These are phyloP conservation scores for Saccharomycopsis guyanensis DNA, from an alignment of 805 yeast species.

Conservation along the genomic window DNA sequence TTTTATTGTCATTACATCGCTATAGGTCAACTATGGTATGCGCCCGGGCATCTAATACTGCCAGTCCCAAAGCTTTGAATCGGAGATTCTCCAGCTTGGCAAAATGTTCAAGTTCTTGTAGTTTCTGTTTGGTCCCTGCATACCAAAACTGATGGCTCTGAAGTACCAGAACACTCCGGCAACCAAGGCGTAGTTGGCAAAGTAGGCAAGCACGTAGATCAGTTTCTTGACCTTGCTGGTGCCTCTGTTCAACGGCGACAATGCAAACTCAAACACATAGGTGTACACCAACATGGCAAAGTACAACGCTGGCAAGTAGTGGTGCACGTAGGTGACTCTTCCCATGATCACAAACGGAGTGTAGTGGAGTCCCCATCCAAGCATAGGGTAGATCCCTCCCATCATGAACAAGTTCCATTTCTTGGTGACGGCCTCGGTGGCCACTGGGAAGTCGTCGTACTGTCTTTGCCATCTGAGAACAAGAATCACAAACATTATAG, in stretches of 20 bases:
- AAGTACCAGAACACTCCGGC: constrained; percentile 52
- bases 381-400: constrained; percentile 72
- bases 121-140: constrained; percentile 40
- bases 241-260: constrained; percentile 28
- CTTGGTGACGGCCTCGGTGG: constrained; percentile 25
- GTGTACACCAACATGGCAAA: constrained; percentile 57
- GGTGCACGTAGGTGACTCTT: constrained; percentile 81
- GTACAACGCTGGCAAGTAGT: constrained; percentile 76
- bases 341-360: constrained; percentile 75
- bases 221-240: constrained; percentile 22
- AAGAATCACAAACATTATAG: constrained; percentile 37
- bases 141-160: constrained; percentile 59
- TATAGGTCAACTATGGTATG: not conserved
- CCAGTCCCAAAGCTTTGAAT: constrained; percentile 22
- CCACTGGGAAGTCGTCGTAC: constrained; percentile 45
- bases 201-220: constrained; percentile 31
- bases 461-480: constrained; percentile 82
- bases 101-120: constrained; percentile 43
- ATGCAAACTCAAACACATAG: constrained; percentile 43
- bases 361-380: constrained; percentile 76
- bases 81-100: constrained; percentile 37
- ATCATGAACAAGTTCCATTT: constrained; percentile 48
- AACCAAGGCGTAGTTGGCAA: constrained; percentile 34
- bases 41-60: not conserved
- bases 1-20: not conserved